phyloP scores from a whole-genome alignment of 768 basidiomycete genomes.

The Guyanaporus albipodus region DNA sequence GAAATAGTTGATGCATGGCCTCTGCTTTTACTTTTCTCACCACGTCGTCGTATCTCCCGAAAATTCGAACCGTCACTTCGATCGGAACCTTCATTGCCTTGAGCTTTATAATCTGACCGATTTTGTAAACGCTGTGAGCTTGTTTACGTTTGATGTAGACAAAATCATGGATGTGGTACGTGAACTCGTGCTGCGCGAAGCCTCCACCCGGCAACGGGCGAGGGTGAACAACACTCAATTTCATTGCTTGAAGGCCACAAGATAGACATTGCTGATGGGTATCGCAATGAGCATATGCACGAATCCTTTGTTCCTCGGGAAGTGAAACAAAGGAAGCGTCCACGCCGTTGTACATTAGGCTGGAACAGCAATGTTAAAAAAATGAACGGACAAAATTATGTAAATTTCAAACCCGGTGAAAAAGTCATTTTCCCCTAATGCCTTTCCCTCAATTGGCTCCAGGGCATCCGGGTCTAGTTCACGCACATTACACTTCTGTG shows the following conservation, averaged over 20 bases:
- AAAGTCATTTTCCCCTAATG: constrained; percentile 44
- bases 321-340: constrained; percentile 45
- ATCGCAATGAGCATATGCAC: constrained; percentile 29
- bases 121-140: constrained; percentile 34
- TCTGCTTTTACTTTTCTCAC: constrained; percentile 19
- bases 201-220: constrained; percentile 31
- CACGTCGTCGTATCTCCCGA: constrained; percentile 45
- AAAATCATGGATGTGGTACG: constrained; percentile 59
- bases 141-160: constrained; percentile 47
- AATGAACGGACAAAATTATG: neutral
- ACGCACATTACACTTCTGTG: constrained; percentile 51
- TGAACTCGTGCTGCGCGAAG: constrained; percentile 38
- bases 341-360: constrained; percentile 50
- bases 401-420: constrained; percentile 48
- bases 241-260: constrained; percentile 38
- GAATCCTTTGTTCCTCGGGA: constrained; percentile 32
- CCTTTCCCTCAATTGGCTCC: constrained; percentile 45
- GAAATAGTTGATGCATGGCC: constrained; percentile 13
- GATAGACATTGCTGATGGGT: constrained; percentile 44
- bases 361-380: constrained; percentile 21
- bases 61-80: constrained; percentile 38
- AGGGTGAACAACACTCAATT: constrained; percentile 22
- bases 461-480: constrained; percentile 38
- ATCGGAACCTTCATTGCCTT: constrained; percentile 18
- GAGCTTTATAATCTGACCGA: constrained; percentile 54